phyloP scores from a whole-genome alignment of 306 rosid species.

The Cicer yamashitae region DNA sequence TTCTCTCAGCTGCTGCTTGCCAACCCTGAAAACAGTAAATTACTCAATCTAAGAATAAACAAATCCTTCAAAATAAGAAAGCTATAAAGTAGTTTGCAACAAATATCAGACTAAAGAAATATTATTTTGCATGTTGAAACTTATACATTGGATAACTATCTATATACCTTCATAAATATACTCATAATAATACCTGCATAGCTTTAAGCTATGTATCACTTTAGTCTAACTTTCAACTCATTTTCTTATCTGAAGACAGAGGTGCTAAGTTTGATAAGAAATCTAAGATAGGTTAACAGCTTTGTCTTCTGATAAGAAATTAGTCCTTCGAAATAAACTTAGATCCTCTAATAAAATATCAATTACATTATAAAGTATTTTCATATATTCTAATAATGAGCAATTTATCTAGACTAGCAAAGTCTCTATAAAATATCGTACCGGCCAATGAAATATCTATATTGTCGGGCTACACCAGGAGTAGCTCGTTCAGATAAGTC shows the following conservation, averaged over 20 bases:
- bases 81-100: neutral
- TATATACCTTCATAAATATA: neutral
- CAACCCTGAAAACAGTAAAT: slow-evolving; percentile 54
- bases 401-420: neutral
- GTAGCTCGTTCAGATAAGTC: slow-evolving; percentile 69
- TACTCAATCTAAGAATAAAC: slow-evolving; percentile 38
- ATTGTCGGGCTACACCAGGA: slow-evolving; percentile 61
- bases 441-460: slow-evolving; percentile 68
- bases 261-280: slow-evolving; percentile 22
- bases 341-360: neutral
- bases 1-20: slow-evolving; percentile 71
- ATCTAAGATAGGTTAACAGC: too few species aligned
- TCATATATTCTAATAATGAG: neutral
- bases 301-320: too few species aligned
- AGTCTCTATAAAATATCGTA: slow-evolving; percentile 28
- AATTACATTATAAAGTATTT: neutral
- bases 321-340: too few species aligned
- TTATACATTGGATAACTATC: neutral
- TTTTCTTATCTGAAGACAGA: neutral
- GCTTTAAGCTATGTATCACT: neutral
- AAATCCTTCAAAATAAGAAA: neutral
- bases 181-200: neutral
- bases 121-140: slow-evolving; percentile 9
- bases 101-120: neutral
- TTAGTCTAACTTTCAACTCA: neutral